phyloP scores from a whole-genome alignment of 257 asterid species.

The Oldenlandia corymbosa region DNA sequence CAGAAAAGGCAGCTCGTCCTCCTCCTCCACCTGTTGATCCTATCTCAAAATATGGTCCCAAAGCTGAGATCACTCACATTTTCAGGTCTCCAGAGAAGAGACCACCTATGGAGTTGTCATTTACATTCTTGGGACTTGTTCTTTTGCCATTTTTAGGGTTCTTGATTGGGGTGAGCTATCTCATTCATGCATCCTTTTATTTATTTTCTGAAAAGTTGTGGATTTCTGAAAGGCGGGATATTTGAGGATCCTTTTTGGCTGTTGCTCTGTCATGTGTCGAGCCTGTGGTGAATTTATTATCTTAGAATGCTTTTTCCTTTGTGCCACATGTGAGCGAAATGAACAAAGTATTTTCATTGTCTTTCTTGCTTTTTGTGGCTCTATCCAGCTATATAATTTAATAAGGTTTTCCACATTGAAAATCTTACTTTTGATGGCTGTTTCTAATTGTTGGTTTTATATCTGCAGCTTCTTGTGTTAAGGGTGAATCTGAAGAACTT shows the following conservation, averaged over 20 bases:
- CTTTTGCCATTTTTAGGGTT: constrained; percentile 73
- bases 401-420: not conserved
- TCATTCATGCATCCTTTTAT: constrained; percentile 4
- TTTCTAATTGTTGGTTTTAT: constrained; percentile 15
- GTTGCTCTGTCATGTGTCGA: not conserved
- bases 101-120: constrained; percentile 76
- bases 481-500: constrained; percentile 77
- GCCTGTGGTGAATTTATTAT: no score
- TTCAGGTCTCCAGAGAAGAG: constrained; percentile 85
- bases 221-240: not conserved
- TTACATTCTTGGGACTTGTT: constrained; percentile 72
- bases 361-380: not conserved
- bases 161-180: constrained; percentile 69
- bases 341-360: no score
- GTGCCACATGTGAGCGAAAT: not conserved
- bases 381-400: not conserved
- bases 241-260: not conserved
- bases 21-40: constrained; percentile 75
- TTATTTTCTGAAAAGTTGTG: not conserved
- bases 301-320: no score
- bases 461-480: constrained; percentile 59
- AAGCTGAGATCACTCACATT: constrained; percentile 82
- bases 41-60: constrained; percentile 76
- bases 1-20: constrained; percentile 88
- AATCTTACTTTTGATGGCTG: constrained; percentile 5